These are phyloP conservation scores for Phialophora macrospora DNA, from an alignment of 2,329 filamentous ascomycete genomes.

Conservation along the genomic window DNA sequence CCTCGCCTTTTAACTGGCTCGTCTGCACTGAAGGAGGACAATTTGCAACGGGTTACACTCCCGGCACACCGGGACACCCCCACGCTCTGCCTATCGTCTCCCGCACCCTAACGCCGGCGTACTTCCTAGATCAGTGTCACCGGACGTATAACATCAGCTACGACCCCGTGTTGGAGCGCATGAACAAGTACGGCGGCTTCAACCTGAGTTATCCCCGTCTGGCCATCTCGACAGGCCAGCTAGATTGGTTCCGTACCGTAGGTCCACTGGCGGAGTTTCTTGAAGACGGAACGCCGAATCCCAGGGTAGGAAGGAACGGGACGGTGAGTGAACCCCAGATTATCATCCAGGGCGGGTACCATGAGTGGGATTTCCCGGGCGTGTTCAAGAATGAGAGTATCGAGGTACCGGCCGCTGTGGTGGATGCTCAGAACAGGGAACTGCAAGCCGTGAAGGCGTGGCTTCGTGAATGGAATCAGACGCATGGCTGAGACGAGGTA, in stretches of 20 bases:
- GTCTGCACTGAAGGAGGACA: conserved; percentile 14
- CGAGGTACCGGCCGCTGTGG: conserved; percentile 11
- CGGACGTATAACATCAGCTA: conserved; percentile 70
- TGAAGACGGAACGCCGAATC: conserved; percentile 6
- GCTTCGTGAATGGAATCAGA: conserved; percentile 23
- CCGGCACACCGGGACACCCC: conserved; percentile 12
- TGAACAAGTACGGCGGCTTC: conserved; percentile 79
- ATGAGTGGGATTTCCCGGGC: conserved; percentile 69
- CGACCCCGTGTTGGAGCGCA: conserved; percentile 64
- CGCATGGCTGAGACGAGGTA: conserved; percentile 4
- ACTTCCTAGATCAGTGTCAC: conserved; percentile 65
- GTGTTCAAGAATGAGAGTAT: conserved; percentile 14
- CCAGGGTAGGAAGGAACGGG: conserved; percentile 44
- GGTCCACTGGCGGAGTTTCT: conserved; percentile 63
- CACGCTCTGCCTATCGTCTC: conserved; percentile 68
- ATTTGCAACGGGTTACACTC: conserved; percentile 19
- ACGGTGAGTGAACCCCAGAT: conserved; percentile 71
- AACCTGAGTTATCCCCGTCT: conserved; percentile 74
- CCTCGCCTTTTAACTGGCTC: conserved; percentile 1
- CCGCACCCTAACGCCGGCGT: conserved; percentile 68
- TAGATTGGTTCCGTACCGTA: conserved; percentile 78
- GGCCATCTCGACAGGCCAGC: conserved; percentile 75
- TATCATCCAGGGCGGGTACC: conserved; percentile 72
- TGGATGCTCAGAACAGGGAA: conserved; percentile 18
- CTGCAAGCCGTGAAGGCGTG: conserved; percentile 20